phyloP scores from a whole-genome alignment of 2,329 filamentous ascomycete species.

The Epichloe amarillans region DNA sequence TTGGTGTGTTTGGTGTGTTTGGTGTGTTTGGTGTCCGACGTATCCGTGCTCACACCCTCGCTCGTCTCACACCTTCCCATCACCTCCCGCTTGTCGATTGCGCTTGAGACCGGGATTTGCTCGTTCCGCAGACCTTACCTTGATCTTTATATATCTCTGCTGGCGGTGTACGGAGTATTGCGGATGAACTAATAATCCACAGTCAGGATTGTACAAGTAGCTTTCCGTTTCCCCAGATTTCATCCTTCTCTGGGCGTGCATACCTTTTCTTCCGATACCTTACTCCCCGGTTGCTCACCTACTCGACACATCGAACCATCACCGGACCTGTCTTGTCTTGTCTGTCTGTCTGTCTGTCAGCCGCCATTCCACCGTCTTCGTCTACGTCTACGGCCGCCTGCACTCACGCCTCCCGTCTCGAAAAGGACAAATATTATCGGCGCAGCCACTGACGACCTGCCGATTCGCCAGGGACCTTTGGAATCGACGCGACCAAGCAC shows the following conservation, averaged over 20 bases:
- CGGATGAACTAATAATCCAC: constrained; percentile 1
- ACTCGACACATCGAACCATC: not conserved
- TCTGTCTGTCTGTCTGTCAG: not conserved
- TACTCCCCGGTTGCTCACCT: not conserved
- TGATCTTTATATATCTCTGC: not conserved
- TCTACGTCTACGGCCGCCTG: not conserved
- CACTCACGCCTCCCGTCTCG: not conserved
- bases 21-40: constrained; percentile 3
- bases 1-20: not conserved
- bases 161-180: not conserved
- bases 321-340: not conserved
- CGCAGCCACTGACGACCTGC: not conserved
- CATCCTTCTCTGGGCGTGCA: not conserved
- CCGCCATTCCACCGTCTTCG: not conserved
- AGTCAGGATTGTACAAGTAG: constrained; percentile 2
- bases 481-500: not conserved
- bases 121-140: not conserved
- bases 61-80: not conserved
- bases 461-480: not conserved
- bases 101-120: not conserved
- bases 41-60: constrained; percentile 1
- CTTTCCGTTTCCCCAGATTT: not conserved
- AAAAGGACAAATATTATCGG: not conserved
- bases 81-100: not conserved
- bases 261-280: not conserved